phyloP scores from a whole-genome alignment of 2,329 filamentous ascomycete genomes.

The Fusarium cicatricum region DNA sequence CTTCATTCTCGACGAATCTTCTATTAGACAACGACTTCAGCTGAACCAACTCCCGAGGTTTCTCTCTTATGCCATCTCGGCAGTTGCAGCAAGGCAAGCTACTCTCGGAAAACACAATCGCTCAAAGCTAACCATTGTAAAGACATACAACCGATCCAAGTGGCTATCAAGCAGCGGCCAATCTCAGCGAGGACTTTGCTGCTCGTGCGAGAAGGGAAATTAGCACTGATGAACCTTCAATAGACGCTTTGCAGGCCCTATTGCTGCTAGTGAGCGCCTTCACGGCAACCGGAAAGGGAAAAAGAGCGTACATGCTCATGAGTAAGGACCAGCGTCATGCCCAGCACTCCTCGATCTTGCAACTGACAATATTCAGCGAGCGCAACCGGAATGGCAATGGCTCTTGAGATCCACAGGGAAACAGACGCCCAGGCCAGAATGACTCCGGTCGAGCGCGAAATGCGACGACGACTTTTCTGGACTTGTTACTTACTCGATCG shows the following conservation, averaged over 20 bases:
- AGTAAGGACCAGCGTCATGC: slow-evolving; percentile 56
- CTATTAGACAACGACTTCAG: slow-evolving; percentile 75
- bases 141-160: slow-evolving; percentile 74
- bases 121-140: slow-evolving; percentile 3
- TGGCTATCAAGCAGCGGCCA: slow-evolving; percentile 72
- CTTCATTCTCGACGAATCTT: slow-evolving; percentile 80
- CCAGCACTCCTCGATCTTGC: not conserved
- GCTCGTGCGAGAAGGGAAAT: slow-evolving; percentile 73
- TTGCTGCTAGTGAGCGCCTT: slow-evolving; percentile 79
- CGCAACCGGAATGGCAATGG: slow-evolving; percentile 83
- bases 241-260: slow-evolving; percentile 79
- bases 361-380: slow-evolving; percentile 64
- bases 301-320: slow-evolving; percentile 87
- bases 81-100: slow-evolving; percentile 67
- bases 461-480: slow-evolving; percentile 85
- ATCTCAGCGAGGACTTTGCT: slow-evolving; percentile 77
- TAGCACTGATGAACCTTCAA: slow-evolving; percentile 81
- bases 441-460: slow-evolving; percentile 75
- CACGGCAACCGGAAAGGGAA: slow-evolving; percentile 79
- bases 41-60: slow-evolving; percentile 69
- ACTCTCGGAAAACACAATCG: not conserved
- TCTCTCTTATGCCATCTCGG: slow-evolving; percentile 65
- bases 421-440: slow-evolving; percentile 69
- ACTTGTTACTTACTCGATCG: slow-evolving; percentile 86
- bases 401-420: slow-evolving; percentile 82